A percentile compares a stretch with the other conserved stretches of the same genome.
Conservation (phyloP, 352 stramenopile species). For the Pythium brachiatum region DNA sequence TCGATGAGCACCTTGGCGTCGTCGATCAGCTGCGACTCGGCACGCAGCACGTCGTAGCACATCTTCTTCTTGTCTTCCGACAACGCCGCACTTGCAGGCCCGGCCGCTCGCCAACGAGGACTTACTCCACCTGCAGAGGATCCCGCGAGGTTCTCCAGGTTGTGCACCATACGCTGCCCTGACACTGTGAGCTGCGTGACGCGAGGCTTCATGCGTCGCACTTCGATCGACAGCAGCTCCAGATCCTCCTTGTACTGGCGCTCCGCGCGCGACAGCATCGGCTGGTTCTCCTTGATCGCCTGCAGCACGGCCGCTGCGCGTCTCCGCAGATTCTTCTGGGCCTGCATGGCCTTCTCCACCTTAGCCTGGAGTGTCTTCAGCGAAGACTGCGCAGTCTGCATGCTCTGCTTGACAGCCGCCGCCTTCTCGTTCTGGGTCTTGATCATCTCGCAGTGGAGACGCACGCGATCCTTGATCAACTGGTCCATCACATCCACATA, state of each 20-base stretch:
- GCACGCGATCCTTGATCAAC: slow-evolving; percentile 54
- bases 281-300: slow-evolving; percentile 82
- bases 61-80: slow-evolving; percentile 81
- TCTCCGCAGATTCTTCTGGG: slow-evolving; percentile 74
- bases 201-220: slow-evolving; percentile 69
- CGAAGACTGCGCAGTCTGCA: slow-evolving; percentile 30
- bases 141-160: slow-evolving; percentile 37
- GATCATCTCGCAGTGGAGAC: slow-evolving; percentile 60
- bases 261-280: slow-evolving; percentile 68
- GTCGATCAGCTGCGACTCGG: slow-evolving; percentile 81
- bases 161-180: slow-evolving; percentile 55
- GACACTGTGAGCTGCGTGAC: slow-evolving; percentile 70
- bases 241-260: slow-evolving; percentile 70
- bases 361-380: slow-evolving; percentile 51
- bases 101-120: slow-evolving; percentile 3
- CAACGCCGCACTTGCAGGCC: slow-evolving; percentile 17
- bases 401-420: slow-evolving; percentile 34
- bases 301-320: slow-evolving; percentile 74
- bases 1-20: slow-evolving; percentile 69
- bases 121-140: slow-evolving; percentile 23
- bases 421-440: slow-evolving; percentile 49
- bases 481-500: slow-evolving; percentile 75
- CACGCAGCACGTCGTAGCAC: slow-evolving; percentile 76
- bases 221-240: slow-evolving; percentile 54
- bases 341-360: slow-evolving; percentile 54